Conservation (phyloP, 1,139 yeast genomes). For the Blastobotrys elegans region DNA sequence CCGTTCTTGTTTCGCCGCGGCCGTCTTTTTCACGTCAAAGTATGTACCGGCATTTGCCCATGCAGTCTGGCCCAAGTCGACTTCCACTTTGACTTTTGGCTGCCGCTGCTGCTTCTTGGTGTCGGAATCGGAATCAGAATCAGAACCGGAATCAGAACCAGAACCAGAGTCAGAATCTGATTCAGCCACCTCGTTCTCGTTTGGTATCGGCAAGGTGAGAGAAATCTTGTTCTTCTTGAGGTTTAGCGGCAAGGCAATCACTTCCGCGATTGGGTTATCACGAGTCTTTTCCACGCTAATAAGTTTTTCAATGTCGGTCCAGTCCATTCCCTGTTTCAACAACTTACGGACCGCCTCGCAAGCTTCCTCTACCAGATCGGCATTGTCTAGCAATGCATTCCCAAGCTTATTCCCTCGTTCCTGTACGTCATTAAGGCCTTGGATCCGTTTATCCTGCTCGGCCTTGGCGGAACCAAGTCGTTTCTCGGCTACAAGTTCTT, state of each 20-base stretch:
- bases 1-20: slow-evolving; percentile 71
- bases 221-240: slow-evolving; percentile 65
- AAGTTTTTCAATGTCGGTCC: slow-evolving; percentile 81
- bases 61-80: slow-evolving; percentile 68
- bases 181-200: slow-evolving; percentile 33
- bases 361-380: slow-evolving; percentile 69
- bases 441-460: slow-evolving; percentile 70
- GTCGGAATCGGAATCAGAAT: slow-evolving; percentile 26
- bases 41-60: slow-evolving; percentile 89
- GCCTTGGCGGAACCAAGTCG: slow-evolving; percentile 68
- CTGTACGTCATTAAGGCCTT: slow-evolving; percentile 61
- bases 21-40: slow-evolving; percentile 72
- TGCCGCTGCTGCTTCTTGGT: slow-evolving; percentile 14
- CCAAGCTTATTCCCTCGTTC: slow-evolving; percentile 64
- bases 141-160: slow-evolving; percentile 26
- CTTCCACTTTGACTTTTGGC: slow-evolving; percentile 46
- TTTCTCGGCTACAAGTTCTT: slow-evolving; percentile 67
- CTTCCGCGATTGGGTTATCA: slow-evolving; percentile 58
- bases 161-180: slow-evolving; percentile 19
- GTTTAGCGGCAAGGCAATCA: slow-evolving; percentile 65
- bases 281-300: slow-evolving; percentile 65
- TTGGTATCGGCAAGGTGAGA: slow-evolving; percentile 47
- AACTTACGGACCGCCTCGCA: slow-evolving; percentile 60
- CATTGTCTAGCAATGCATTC: slow-evolving; percentile 62
- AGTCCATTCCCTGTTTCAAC: slow-evolving; percentile 85